These are phyloP conservation scores for Plasmodium reichenowi DNA, from an alignment of 169 alveolate genomes.

Conservation along the genomic window DNA sequence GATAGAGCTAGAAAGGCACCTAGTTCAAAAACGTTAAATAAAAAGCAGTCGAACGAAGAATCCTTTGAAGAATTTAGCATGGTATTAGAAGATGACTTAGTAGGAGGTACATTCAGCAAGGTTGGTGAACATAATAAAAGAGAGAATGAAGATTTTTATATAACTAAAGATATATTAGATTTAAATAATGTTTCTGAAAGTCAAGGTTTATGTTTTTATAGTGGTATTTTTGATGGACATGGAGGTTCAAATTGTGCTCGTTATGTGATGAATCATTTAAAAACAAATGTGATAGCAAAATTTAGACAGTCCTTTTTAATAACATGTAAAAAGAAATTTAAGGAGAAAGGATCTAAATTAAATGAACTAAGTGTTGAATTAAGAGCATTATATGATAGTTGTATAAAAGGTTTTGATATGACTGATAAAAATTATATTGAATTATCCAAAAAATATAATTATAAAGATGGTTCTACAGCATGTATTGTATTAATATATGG, in stretches of 20 bases:
- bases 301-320: slow-evolving; percentile 83
- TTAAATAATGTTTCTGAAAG: slow-evolving; percentile 81
- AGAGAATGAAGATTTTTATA: slow-evolving; percentile 84
- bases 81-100: slow-evolving; percentile 82
- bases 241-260: slow-evolving; percentile 89
- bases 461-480: slow-evolving; percentile 79
- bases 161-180: slow-evolving; percentile 84
- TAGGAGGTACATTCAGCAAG: slow-evolving; percentile 80
- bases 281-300: slow-evolving; percentile 86
- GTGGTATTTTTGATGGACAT: slow-evolving; percentile 90
- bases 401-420: slow-evolving; percentile 85
- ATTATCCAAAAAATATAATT: slow-evolving; percentile 69
- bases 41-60: slow-evolving; percentile 37
- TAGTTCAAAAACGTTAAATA: not conserved
- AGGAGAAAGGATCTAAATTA: slow-evolving; percentile 69
- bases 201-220: slow-evolving; percentile 86
- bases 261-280: slow-evolving; percentile 84
- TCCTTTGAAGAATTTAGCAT: slow-evolving; percentile 77
- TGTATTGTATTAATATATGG: slow-evolving; percentile 81
- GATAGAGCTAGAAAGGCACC: not conserved
- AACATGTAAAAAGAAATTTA: slow-evolving; percentile 74
- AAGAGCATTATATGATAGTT: slow-evolving; percentile 77
- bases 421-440: slow-evolving; percentile 86
- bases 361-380: slow-evolving; percentile 71
- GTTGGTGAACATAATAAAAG: slow-evolving; percentile 78